Evolutionary conservation across 257 asterid genomes (phyloP).

Genomic region (Catharanthus roseus): DNA sequence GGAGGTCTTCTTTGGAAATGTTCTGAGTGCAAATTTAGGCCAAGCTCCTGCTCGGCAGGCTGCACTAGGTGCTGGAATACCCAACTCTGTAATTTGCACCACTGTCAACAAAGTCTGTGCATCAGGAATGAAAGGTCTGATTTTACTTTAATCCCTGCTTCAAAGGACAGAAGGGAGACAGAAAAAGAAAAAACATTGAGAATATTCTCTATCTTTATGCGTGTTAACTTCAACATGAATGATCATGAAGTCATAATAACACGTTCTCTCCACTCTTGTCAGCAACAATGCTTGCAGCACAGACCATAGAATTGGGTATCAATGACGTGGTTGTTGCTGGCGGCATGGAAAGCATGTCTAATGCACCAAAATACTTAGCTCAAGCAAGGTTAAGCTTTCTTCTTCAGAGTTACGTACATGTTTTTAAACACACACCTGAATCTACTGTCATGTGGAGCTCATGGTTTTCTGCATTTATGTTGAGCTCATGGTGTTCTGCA

Average conservation of each 20-base stretch:
- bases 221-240: no score
- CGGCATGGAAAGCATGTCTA: slow-evolving; percentile 99
- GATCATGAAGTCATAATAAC: no score
- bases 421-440: not conserved
- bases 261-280: slow-evolving; percentile 14
- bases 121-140: slow-evolving; percentile 90
- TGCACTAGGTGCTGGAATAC: slow-evolving; percentile 91
- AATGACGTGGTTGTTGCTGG: slow-evolving; percentile 88
- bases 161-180: not conserved
- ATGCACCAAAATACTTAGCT: slow-evolving; percentile 76
- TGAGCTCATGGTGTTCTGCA: no score
- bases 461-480: not conserved
- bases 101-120: slow-evolving; percentile 92
- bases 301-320: slow-evolving; percentile 59
- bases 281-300: slow-evolving; percentile 94
- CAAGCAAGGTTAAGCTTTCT: slow-evolving; percentile 58
- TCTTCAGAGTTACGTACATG: not conserved
- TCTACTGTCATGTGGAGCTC: not conserved
- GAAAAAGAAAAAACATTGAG: not conserved
- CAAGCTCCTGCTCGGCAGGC: slow-evolving; percentile 99
- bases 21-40: slow-evolving; percentile 94
- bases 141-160: slow-evolving; percentile 11
- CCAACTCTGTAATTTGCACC: slow-evolving; percentile 82
- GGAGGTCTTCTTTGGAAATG: slow-evolving; percentile 95
- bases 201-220: not conserved